These are phyloP conservation scores for Psidium friedrichsthalianum DNA, from an alignment of 345 rosid species.

Conservation along the genomic window DNA sequence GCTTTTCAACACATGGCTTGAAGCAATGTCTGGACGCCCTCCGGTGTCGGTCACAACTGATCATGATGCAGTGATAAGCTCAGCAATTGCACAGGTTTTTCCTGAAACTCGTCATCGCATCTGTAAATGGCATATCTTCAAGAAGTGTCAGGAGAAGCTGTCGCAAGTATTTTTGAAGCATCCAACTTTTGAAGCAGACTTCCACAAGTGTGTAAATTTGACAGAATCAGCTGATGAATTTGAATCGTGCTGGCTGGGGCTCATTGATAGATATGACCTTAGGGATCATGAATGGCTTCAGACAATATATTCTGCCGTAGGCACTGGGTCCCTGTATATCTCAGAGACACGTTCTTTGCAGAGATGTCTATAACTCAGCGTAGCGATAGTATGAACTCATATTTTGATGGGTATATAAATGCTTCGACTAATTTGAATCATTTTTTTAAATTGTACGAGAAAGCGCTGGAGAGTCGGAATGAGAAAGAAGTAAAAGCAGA, in stretches of 20 bases:
- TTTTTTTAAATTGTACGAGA: slow-evolving; percentile 36
- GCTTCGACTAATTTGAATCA: slow-evolving; percentile 33
- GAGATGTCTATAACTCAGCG: slow-evolving; percentile 40
- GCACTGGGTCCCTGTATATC: slow-evolving; percentile 47
- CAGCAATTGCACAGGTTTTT: slow-evolving; percentile 33
- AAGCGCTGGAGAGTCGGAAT: slow-evolving; percentile 32
- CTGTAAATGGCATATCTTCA: slow-evolving; percentile 41
- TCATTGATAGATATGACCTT: slow-evolving; percentile 32
- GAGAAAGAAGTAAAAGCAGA: slow-evolving; percentile 50
- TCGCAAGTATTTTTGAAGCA: slow-evolving; percentile 28
- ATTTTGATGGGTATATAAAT: slow-evolving; percentile 40
- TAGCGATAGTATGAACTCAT: slow-evolving; percentile 38
- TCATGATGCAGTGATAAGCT: slow-evolving; percentile 27
- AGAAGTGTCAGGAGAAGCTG: slow-evolving; percentile 39
- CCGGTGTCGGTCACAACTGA: slow-evolving; percentile 42
- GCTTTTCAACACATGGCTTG: slow-evolving; percentile 42
- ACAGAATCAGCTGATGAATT: slow-evolving; percentile 43
- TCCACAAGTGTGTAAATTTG: slow-evolving; percentile 40
- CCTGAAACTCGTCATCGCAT: slow-evolving; percentile 38
- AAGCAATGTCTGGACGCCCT: slow-evolving; percentile 33
- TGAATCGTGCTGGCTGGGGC: slow-evolving; percentile 38
- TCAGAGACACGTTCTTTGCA: slow-evolving; percentile 39
- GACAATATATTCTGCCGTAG: slow-evolving; percentile 28
- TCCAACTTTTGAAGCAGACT: slow-evolving; percentile 39
- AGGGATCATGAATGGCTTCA: slow-evolving; percentile 46